These are phyloP conservation scores for Clonostachys solani DNA, from an alignment of 2,329 filamentous ascomycete species.

Conservation along the genomic window DNA sequence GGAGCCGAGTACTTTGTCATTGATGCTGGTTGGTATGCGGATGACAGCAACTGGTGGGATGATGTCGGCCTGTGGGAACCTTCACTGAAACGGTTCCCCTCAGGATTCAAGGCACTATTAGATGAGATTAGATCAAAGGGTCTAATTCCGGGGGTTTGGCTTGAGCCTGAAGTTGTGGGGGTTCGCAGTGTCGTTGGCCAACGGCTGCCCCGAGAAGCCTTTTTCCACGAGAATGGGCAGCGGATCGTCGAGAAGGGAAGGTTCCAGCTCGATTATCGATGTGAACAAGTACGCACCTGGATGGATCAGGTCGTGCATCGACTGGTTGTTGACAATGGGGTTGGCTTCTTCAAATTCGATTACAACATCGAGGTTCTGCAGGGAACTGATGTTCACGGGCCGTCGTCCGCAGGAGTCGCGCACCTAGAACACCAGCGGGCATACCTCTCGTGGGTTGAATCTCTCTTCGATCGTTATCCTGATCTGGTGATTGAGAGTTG, in stretches of 20 bases:
- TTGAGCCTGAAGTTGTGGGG: constrained; percentile 28
- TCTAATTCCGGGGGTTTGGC: constrained; percentile 22
- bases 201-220: constrained; percentile 19
- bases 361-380: constrained; percentile 27
- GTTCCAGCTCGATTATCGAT: constrained; percentile 25
- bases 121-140: constrained; percentile 14
- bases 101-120: constrained; percentile 17
- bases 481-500: constrained; percentile 27
- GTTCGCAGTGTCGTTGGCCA: constrained; percentile 15
- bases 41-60: constrained; percentile 27
- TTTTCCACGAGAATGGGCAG: constrained; percentile 21
- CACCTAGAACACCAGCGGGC: constrained; percentile 22
- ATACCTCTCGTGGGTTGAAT: constrained; percentile 21
- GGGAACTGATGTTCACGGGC: constrained; percentile 17
- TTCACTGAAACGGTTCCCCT: constrained; percentile 20
- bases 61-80: constrained; percentile 26
- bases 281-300: constrained; percentile 11
- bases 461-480: constrained; percentile 15
- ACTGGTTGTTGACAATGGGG: constrained; percentile 16
- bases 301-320: constrained; percentile 16
- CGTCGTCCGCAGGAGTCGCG: constrained; percentile 12
- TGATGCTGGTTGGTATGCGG: constrained; percentile 28
- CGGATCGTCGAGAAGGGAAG: constrained; percentile 22
- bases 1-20: constrained; percentile 30
- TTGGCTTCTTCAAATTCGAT: constrained; percentile 28